Evolutionary conservation across 805 yeast genomes (phyloP).

Genomic region (Candida chauliodis): DNA sequence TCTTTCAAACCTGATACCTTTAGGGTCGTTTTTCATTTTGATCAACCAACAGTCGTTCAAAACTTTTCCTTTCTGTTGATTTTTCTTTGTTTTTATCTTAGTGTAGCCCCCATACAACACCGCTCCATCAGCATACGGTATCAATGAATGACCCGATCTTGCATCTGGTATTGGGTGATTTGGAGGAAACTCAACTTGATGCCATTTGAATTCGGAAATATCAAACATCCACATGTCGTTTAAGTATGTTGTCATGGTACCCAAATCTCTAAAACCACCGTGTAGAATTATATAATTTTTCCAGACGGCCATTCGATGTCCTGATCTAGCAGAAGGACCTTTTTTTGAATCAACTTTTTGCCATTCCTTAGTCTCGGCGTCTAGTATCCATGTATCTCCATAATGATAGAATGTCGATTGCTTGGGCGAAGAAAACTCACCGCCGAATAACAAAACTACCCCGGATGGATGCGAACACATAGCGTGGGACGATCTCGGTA

Average conservation of each 20-base stretch:
- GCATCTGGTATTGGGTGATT: constrained; percentile 83
- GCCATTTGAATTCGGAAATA: constrained; percentile 86
- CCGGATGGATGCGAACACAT: constrained; percentile 94
- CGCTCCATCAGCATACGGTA: constrained; percentile 79
- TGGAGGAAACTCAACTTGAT: constrained; percentile 79
- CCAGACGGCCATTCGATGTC: constrained; percentile 89
- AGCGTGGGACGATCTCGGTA: constrained; percentile 91
- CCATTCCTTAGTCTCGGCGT: constrained; percentile 85
- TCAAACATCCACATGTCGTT: constrained; percentile 92
- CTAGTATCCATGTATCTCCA: constrained; percentile 94
- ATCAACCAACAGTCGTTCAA: constrained; percentile 82
- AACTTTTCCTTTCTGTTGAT: constrained; percentile 86
- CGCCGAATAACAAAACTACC: constrained; percentile 82
- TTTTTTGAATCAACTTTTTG: constrained; percentile 71
- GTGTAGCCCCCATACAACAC: constrained; percentile 91
- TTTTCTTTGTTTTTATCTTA: constrained; percentile 85
- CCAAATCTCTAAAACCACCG: constrained; percentile 93
- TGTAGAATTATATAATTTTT: constrained; percentile 79
- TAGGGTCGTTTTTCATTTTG: constrained; percentile 81
- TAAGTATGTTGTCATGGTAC: constrained; percentile 76
- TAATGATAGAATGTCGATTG: constrained; percentile 94
- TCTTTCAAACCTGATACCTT: constrained; percentile 81
- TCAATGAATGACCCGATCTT: constrained; percentile 86
- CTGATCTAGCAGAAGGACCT: constrained; percentile 81
- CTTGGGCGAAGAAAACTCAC: constrained; percentile 95